phyloP scores from a whole-genome alignment of 2,329 filamentous ascomycete species.

The Botrytis elliptica region DNA sequence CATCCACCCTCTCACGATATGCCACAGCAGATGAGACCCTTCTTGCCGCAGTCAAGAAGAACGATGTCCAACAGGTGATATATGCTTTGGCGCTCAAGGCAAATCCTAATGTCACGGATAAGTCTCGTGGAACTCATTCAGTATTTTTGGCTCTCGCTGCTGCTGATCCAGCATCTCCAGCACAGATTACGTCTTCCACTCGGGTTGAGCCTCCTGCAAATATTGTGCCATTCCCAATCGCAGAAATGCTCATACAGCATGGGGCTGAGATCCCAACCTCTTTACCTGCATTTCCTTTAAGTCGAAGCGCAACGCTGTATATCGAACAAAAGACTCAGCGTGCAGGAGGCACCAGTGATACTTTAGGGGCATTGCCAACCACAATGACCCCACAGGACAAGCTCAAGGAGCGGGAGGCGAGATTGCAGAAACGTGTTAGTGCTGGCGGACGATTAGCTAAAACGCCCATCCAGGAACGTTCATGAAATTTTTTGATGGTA shows the following conservation, averaged over 20 bases:
- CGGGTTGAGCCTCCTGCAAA: slow-evolving; percentile 45
- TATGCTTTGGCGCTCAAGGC: slow-evolving; percentile 84
- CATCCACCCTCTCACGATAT: slow-evolving; percentile 72
- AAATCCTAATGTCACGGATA: slow-evolving; percentile 83
- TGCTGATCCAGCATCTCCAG: slow-evolving; percentile 83
- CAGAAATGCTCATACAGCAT: slow-evolving; percentile 89
- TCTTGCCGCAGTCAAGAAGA: slow-evolving; percentile 89
- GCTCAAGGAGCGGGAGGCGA: slow-evolving; percentile 63
- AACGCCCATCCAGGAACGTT: slow-evolving; percentile 37
- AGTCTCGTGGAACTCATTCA: slow-evolving; percentile 81
- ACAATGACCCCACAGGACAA: slow-evolving; percentile 49
- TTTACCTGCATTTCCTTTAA: slow-evolving; percentile 79
- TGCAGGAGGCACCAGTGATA: slow-evolving; percentile 50
- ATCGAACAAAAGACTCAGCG: slow-evolving; percentile 71
- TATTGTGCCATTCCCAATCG: slow-evolving; percentile 75
- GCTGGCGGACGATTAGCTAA: slow-evolving; percentile 69
- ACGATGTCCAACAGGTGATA: slow-evolving; percentile 90
- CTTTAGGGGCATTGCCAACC: slow-evolving; percentile 59
- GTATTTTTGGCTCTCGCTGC: slow-evolving; percentile 90
- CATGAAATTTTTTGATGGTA: slow-evolving; percentile 22
- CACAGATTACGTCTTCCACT: slow-evolving; percentile 46
- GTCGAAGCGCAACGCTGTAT: slow-evolving; percentile 76
- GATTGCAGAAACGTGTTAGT: slow-evolving; percentile 76
- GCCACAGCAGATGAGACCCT: slow-evolving; percentile 81
- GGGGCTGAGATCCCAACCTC: slow-evolving; percentile 80